Base-by-base conservation (phyloP, 345 rosid species). In the Punica granatum region DNA sequence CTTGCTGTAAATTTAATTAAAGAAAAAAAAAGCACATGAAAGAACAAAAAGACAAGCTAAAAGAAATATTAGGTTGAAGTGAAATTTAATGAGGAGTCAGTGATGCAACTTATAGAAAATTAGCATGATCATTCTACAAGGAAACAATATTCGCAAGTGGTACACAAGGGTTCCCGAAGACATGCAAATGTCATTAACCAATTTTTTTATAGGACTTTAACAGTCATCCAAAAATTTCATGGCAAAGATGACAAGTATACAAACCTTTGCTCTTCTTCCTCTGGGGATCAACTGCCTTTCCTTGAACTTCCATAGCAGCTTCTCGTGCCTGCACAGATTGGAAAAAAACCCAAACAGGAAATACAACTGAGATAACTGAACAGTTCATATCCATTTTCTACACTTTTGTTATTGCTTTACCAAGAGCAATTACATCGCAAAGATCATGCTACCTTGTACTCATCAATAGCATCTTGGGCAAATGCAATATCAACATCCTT, bases 391-490 rank as follows among this genome's bases (percentile, higher is more conserved):
- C 59, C 6, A 53, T 23, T 25, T 53, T 53, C 59, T n/a, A 18
- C n/a, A 30, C 3, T 6, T 25, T 21, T 51, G 13, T 26, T 19
- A 26, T 56, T 13, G 19, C 26, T 56, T 33, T 56, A 56, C 33
- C 61, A 11, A 15, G 72, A 54, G 48, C 26, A 73, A 35, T 41
- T 60, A 73, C 7, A 75, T 61, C 30, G 42, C 34, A 67, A 64
- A 41, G 39, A 32, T 64, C 63, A 30, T 23, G 63, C 46, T 77
- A 92, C 99, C 99, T 92, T 90, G 81, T 77, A 84, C 76, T 92
- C 98, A 75, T 95, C 99, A 66, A 95, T 92, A 69, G 94, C 90
- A 69, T 81, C 94, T 82, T 92, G 98, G 59, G 99, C 99, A 79
- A 87, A 95, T 63, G 79, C 74, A 72, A 95, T 92, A 70, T 92